Base-by-base conservation (phyloP, 2,329 filamentous ascomycete species). In the Thielaviopsis euricoi region DNA sequence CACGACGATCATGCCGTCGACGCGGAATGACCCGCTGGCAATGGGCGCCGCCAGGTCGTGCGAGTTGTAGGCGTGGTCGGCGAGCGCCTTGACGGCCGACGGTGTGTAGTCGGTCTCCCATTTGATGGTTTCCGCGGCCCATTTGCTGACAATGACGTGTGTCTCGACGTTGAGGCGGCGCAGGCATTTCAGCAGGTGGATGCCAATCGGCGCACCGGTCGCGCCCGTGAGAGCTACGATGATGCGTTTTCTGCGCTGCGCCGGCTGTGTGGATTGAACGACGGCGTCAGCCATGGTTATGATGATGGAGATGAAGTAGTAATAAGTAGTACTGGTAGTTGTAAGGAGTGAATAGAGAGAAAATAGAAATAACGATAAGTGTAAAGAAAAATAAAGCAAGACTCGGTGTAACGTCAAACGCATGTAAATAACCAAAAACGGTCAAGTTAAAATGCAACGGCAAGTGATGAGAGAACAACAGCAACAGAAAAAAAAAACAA, bases 161-260 rank as follows among this genome's bases (percentile, higher is more conserved):
- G 74, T 76, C 64, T 77, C 75, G 17, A 76, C 63, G n/a, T 71
- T 66, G 12, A 76, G 67, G 0, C 63, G 61, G 1, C 71, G 70
- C 0, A 78, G 69, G 2, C 67, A 65, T 7, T 67, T 64, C 3
- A 77, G 70, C 0, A 70, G 62, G 17, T 69, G 70, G 58, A 77
- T 73, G 1, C 68, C 74, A 6, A 72, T 66, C 1, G 69, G 63
- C 1, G 74, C 67, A 2, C 75, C 75, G 0, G 75, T 77, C 0
- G 75, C 75, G 2, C 75, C 75, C 1, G 76, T 77, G 50, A 78
- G 72, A 21, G 69, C 76, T 6, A 77, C 68, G 1, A 77, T 68
- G 54, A 77, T 74, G 9, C 67, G 64, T 29, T 65, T 46, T 46
- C 40, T 46, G 40, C 40, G 40, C 10, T 4, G 25, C 9, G 25